Evolutionary conservation across 2,329 filamentous ascomycete genomes (phyloP).

Genomic region (Penicillium sp.): DNA sequence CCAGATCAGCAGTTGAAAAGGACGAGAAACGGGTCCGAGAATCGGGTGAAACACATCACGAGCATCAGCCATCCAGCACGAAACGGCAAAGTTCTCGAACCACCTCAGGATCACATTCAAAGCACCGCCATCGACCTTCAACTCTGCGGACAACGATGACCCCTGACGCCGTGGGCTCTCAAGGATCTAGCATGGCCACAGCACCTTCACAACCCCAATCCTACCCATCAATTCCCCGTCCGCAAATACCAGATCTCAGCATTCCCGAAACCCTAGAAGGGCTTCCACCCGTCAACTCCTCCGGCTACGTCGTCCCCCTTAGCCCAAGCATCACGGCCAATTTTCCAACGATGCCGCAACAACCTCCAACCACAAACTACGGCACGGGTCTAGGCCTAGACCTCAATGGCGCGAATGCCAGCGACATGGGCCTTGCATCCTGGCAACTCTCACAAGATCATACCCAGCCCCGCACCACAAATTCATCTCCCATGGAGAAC

Average conservation of each 20-base stretch:
- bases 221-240: constrained; percentile 3
- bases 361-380: constrained; percentile 4
- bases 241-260: constrained; percentile 12
- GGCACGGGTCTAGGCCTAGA: constrained; percentile 6
- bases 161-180: not conserved
- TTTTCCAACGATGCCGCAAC: constrained; percentile 2
- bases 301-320: constrained; percentile 33
- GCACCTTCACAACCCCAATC: not conserved
- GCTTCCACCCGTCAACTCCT: constrained; percentile 32
- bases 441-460: constrained; percentile 14
- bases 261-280: constrained; percentile 29
- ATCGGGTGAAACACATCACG: constrained; percentile 26
- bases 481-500: constrained; percentile 9
- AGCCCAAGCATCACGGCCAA: constrained; percentile 16
- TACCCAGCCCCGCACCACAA: not conserved
- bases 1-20: constrained; percentile 80
- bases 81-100: constrained; percentile 26
- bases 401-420: constrained; percentile 4
- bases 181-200: not conserved
- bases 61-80: constrained; percentile 2
- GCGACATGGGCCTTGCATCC: constrained; percentile 2
- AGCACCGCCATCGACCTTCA: constrained; percentile 5
- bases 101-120: constrained; percentile 5
- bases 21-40: constrained; percentile 61
- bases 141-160: constrained; percentile 7